Conservation (phyloP, 805 yeast species). For the Candida sphagnicola region DNA sequence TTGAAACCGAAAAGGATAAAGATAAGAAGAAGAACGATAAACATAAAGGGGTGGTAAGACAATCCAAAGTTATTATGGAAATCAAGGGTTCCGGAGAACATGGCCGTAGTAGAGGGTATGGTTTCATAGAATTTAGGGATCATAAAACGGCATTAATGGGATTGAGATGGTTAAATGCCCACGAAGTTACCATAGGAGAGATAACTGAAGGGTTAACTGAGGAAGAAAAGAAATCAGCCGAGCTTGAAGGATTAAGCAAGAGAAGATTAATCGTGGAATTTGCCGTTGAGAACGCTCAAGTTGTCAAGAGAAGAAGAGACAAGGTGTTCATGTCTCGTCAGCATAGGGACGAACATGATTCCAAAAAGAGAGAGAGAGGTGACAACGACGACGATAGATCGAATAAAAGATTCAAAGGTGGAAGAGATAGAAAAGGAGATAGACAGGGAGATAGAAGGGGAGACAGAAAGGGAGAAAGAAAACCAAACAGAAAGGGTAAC, state of each 20-base stretch:
- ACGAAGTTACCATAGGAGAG: constrained; percentile 71
- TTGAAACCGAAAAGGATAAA: constrained; percentile 30
- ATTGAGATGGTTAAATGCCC: constrained; percentile 94
- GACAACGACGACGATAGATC: constrained; percentile 12
- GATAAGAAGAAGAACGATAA: constrained; percentile 53
- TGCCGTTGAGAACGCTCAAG: constrained; percentile 93
- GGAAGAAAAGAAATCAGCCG: constrained; percentile 57
- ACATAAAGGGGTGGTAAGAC: constrained; percentile 86
- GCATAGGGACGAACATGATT: constrained; percentile 8
- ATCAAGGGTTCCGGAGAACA: constrained; percentile 81
- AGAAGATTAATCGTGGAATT: constrained; percentile 89
- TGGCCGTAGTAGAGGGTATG: constrained; percentile 96
- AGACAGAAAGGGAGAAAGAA: constrained; percentile 15
- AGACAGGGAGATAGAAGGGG: too few species aligned
- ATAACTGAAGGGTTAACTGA: constrained; percentile 65
- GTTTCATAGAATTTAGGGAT: constrained; percentile 89
- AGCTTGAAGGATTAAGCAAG: constrained; percentile 50
- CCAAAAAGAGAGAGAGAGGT: constrained; percentile 23
- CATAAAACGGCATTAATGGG: constrained; percentile 95
- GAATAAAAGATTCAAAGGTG: constrained; percentile 14
- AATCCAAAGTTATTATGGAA: constrained; percentile 90
- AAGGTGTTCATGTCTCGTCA: constrained; percentile 44
- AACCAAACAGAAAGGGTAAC: constrained; percentile 22
- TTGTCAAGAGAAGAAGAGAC: constrained; percentile 85
- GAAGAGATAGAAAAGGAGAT: constrained; percentile 9